These are phyloP conservation scores for Davidsoniella australis DNA, from an alignment of 2,329 filamentous ascomycete species.

Conservation along the genomic window DNA sequence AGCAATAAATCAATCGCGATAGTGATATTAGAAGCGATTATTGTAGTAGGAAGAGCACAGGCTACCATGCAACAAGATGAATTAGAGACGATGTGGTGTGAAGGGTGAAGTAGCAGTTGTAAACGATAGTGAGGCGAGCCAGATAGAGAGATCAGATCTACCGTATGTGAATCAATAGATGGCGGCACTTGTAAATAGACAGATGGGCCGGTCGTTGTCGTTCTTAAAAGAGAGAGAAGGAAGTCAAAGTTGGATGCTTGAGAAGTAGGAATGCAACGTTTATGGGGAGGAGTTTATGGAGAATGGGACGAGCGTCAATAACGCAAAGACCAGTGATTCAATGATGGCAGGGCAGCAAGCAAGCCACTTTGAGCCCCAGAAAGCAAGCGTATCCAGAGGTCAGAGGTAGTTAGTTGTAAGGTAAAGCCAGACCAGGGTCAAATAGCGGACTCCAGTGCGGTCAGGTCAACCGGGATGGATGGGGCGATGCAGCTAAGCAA, in stretches of 20 bases:
- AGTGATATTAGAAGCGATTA: too few species aligned
- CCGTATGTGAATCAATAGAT: too few species aligned
- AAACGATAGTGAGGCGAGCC: too few species aligned
- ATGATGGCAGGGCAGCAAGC: constrained; percentile 8
- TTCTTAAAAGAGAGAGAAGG: constrained; percentile 2
- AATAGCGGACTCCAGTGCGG: constrained; percentile 1
- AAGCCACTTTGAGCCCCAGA: constrained; percentile 7
- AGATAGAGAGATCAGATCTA: too few species aligned
- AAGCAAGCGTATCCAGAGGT: neutral
- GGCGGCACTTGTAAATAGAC: neutral
- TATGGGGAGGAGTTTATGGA: constrained; percentile 6
- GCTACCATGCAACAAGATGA: too few species aligned
- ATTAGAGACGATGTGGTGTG: too few species aligned
- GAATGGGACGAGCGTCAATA: constrained; percentile 6
- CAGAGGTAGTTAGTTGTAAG: too few species aligned
- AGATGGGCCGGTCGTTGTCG: neutral
- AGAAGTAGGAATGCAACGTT: constrained; percentile 5
- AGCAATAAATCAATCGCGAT: too few species aligned
- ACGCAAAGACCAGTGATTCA: neutral
- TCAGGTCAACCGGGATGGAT: too few species aligned
- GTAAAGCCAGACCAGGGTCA: constrained; percentile 1
- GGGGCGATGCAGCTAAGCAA: neutral
- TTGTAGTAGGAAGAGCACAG: too few species aligned
- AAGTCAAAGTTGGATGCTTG: neutral
- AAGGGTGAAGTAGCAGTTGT: too few species aligned